phyloP scores from a whole-genome alignment of 2,329 filamentous ascomycete species.

The Sporothrix variecibatus region DNA sequence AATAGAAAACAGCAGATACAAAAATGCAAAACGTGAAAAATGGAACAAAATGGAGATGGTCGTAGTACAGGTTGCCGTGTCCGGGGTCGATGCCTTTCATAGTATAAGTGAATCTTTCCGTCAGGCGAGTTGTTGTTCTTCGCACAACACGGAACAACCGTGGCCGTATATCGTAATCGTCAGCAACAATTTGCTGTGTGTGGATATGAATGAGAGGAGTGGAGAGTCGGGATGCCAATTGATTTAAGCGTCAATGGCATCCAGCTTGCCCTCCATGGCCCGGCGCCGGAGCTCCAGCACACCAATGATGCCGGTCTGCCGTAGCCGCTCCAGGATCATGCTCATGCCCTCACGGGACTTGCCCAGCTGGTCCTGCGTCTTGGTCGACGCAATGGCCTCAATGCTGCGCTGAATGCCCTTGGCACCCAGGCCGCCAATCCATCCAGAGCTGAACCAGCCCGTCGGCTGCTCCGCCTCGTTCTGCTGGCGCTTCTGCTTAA shows the following conservation, averaged over 20 bases:
- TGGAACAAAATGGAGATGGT: conserved; percentile 27
- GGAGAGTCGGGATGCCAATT: neutral
- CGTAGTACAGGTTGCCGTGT: conserved; percentile 25
- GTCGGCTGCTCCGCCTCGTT: conserved; percentile 34
- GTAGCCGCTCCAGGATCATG: conserved; percentile 71
- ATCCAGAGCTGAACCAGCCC: conserved; percentile 45
- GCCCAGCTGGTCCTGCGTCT: conserved; percentile 74
- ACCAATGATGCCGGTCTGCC: conserved; percentile 59
- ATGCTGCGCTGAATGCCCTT: conserved; percentile 76
- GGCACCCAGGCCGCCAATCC: conserved; percentile 59
- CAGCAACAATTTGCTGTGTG: neutral
- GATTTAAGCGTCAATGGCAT: conserved; percentile 26
- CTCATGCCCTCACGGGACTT: conserved; percentile 84
- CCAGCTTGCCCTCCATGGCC: conserved; percentile 42
- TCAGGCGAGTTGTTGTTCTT: conserved; percentile 3
- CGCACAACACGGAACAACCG: conserved; percentile 9
- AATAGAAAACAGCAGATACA: neutral
- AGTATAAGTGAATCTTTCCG: neutral
- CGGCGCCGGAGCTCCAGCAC: conserved; percentile 58
- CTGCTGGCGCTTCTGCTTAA: conserved; percentile 31
- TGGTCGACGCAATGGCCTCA: conserved; percentile 74
- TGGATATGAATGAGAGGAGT: no score
- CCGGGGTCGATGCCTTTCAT: neutral
- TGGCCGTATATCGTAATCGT: conserved; percentile 9
- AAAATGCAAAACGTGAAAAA: conserved; percentile 9